Conservation (phyloP, 2,329 filamentous ascomycete genomes). For the Cordyceps cateniannulata region DNA sequence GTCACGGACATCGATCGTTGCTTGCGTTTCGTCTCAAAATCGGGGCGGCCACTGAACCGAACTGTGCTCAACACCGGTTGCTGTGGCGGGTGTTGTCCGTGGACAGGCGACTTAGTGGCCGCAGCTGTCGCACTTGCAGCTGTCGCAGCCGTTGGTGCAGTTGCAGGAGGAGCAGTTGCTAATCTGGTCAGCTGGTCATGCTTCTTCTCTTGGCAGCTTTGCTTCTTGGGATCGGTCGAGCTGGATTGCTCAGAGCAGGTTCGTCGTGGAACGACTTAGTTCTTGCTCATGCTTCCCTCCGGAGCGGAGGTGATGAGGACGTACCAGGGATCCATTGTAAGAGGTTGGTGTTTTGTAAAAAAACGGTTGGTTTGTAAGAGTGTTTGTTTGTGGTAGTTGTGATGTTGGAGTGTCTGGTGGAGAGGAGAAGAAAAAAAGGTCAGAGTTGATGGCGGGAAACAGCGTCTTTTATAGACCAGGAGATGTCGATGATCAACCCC, state of each 20-base stretch:
- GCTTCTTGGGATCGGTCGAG: neutral
- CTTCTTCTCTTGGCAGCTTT: neutral
- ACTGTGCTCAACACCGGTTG: neutral
- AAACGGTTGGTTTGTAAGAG: neutral
- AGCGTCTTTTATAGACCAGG: conserved; percentile 7
- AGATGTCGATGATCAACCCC: neutral
- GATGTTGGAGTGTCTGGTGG: neutral
- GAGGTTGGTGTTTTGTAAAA: neutral
- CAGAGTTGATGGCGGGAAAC: neutral
- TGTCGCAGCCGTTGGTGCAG: conserved; percentile 19
- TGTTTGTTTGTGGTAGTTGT: neutral
- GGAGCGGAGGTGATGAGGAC: neutral
- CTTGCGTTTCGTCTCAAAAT: conserved; percentile 10
- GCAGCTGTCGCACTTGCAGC: conserved; percentile 20
- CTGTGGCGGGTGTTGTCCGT: neutral
- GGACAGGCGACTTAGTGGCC: conserved; percentile 10
- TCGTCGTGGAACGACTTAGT: neutral
- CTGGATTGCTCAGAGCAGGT: neutral
- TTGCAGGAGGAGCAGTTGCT: conserved; percentile 19
- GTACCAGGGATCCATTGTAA: conserved; percentile 13
- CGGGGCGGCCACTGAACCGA: conserved; percentile 3
- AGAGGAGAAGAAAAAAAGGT: neutral
- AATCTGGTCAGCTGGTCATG: neutral
- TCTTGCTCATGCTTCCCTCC: neutral
- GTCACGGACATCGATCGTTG: conserved; percentile 5